Conservation (phyloP, 1,284 basidiomycete species). For the Sporisorium exsertum region DNA sequence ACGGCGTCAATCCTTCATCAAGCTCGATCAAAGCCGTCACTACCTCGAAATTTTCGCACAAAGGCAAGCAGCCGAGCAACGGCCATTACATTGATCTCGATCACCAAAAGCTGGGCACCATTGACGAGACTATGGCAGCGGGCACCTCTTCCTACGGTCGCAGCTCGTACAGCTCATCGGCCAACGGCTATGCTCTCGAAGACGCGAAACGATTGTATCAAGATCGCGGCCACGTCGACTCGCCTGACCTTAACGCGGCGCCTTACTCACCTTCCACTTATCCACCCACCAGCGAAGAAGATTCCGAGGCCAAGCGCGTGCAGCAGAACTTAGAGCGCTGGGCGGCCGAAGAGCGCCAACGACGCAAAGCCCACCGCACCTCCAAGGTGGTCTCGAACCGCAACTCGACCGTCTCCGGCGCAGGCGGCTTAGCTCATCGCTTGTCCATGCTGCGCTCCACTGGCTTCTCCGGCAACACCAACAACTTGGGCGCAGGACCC, state of each 20-base stretch:
- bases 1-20: background rate
- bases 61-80: conserved; percentile 30
- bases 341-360: conserved; percentile 55
- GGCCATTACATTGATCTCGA: conserved; percentile 19
- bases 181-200: conserved; percentile 21
- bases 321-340: conserved; percentile 58
- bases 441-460: conserved; percentile 32
- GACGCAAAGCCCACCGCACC: conserved; percentile 55
- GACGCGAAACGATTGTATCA: background rate
- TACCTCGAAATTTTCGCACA: conserved; percentile 1
- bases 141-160: conserved; percentile 11
- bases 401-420: conserved; percentile 12
- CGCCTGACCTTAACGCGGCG: conserved; percentile 19
- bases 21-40: conserved; percentile 10
- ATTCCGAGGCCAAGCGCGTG: conserved; percentile 52
- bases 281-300: conserved; percentile 54
- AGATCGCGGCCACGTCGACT: conserved; percentile 17
- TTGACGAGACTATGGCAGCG: conserved; percentile 33
- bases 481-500: conserved; percentile 41
- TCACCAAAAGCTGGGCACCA: conserved; percentile 32
- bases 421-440: conserved; percentile 22
- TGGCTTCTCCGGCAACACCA: conserved; percentile 8
- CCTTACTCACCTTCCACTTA: conserved; percentile 41
- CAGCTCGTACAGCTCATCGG: conserved; percentile 16
- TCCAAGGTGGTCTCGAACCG: conserved; percentile 40